A percentile compares a stretch with the other conserved stretches of the same genome.
Evolutionary conservation across 768 basidiomycete genomes (phyloP).

Genomic region (Collybia sordida): DNA sequence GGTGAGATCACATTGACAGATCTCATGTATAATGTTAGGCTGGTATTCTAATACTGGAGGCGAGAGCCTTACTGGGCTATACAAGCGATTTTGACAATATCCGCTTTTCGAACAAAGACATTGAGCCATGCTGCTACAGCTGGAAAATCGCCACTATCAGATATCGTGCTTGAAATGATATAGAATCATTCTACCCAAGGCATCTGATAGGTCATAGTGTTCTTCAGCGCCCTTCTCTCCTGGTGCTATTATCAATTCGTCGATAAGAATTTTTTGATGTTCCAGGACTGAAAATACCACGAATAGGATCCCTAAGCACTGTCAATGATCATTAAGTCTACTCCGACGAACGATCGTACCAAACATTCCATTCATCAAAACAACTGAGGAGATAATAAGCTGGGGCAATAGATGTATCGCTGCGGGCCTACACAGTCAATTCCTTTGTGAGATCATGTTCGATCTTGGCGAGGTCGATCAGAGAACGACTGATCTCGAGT

Average conservation of each 20-base stretch:
- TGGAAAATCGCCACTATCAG: slow-evolving; percentile 13
- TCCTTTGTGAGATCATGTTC: slow-evolving; percentile 34
- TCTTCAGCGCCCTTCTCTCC: slow-evolving; percentile 53
- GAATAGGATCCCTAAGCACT: slow-evolving; percentile 37
- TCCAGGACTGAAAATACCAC: slow-evolving; percentile 24
- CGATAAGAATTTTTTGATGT: background rate
- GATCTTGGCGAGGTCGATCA: slow-evolving; percentile 52
- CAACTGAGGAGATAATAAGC: slow-evolving; percentile 22
- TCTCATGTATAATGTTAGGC: slow-evolving; percentile 36
- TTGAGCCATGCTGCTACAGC: slow-evolving; percentile 64
- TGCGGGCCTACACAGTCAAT: slow-evolving; percentile 31
- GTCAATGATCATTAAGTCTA: background rate
- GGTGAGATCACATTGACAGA: slow-evolving; percentile 51
- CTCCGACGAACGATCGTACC: slow-evolving; percentile 22
- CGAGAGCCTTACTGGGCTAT: slow-evolving; percentile 50
- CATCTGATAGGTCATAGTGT: slow-evolving; percentile 53
- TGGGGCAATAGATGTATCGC: background rate
- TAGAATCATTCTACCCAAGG: slow-evolving; percentile 30
- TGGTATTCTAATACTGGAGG: background rate
- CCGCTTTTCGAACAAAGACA: slow-evolving; percentile 57
- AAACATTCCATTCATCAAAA: slow-evolving; percentile 62
- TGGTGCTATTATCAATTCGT: slow-evolving; percentile 27
- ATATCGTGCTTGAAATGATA: background rate
- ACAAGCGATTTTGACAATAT: slow-evolving; percentile 60
- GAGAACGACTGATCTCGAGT: slow-evolving; percentile 47